phyloP scores from a whole-genome alignment of 352 stramenopile species.

The Phytophthora capsici region DNA sequence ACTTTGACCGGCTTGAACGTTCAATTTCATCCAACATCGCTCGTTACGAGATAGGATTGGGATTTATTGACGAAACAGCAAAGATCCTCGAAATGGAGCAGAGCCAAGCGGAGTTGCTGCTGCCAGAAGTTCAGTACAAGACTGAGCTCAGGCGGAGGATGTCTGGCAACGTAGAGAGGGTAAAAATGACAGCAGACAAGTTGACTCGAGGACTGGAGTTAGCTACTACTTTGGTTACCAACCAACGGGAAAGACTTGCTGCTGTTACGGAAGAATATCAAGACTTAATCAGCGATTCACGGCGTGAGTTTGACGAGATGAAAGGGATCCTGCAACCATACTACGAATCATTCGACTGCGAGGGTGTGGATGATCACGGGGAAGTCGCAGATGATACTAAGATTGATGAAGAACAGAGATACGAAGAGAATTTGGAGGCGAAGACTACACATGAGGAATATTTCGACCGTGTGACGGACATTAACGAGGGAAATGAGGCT shows the following conservation, averaged over 20 bases:
- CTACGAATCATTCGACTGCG: conserved; percentile 35
- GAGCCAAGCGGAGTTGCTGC: conserved; percentile 51
- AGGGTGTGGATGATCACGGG: conserved; percentile 1
- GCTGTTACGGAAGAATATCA: conserved; percentile 63
- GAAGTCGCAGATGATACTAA: background rate
- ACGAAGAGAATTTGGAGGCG: background rate
- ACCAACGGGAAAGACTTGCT: conserved; percentile 47
- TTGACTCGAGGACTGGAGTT: conserved; percentile 54
- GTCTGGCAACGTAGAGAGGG: conserved; percentile 69
- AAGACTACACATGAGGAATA: background rate
- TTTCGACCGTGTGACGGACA: background rate
- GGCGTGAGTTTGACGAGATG: conserved; percentile 34
- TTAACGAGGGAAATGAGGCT: conserved; percentile 3
- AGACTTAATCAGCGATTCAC: conserved; percentile 48
- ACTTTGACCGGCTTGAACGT: conserved; percentile 37
- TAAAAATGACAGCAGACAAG: conserved; percentile 59
- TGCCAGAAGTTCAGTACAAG: conserved; percentile 59
- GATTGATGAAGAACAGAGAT: background rate
- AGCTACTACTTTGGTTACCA: conserved; percentile 40
- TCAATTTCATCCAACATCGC: conserved; percentile 38
- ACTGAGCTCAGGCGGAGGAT: conserved; percentile 52
- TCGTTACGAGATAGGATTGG: conserved; percentile 45
- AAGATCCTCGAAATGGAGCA: conserved; percentile 58
- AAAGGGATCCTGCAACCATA: conserved; percentile 37
- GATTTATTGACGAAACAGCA: conserved; percentile 63